Conservation (phyloP, 306 rosid species). For the Vachellia collinsii region DNA sequence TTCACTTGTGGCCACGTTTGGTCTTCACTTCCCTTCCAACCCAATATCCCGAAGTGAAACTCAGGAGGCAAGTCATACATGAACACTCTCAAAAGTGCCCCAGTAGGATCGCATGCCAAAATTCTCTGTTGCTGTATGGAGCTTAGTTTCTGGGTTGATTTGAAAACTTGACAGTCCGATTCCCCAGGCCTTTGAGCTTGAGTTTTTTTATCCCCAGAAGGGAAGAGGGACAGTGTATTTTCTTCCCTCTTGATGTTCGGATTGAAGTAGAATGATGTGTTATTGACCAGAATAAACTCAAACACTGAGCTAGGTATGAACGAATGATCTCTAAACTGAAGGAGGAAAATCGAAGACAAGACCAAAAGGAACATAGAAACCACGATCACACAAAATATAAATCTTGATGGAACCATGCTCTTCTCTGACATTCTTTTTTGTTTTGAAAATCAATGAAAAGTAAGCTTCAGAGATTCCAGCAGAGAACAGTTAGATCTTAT, state of each 20-base stretch:
- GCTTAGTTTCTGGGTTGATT: conserved; percentile 38
- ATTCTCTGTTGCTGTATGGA: conserved; percentile 37
- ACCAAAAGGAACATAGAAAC: conserved; percentile 76
- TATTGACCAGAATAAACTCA: conserved; percentile 69
- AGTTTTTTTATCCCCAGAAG: conserved; percentile 39
- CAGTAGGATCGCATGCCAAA: conserved; percentile 46
- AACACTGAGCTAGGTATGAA: conserved; percentile 76
- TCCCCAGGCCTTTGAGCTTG: conserved; percentile 39
- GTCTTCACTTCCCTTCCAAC: conserved; percentile 78
- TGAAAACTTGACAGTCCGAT: conserved; percentile 41
- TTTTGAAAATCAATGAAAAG: conserved; percentile 25
- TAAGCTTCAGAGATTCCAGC: conserved; percentile 22
- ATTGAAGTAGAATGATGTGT: conserved; percentile 60
- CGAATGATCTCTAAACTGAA: conserved; percentile 67
- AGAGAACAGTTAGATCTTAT: conserved; percentile 17
- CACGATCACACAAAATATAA: conserved; percentile 61
- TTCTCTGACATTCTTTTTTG: conserved; percentile 74
- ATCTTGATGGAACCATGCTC: conserved; percentile 64
- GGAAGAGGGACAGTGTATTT: conserved; percentile 25
- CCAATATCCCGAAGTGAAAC: conserved; percentile 87
- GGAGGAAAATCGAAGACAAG: conserved; percentile 72
- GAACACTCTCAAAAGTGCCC: conserved; percentile 67
- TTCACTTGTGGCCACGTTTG: conserved; percentile 78
- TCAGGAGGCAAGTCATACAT: conserved; percentile 94
- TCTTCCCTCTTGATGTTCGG: conserved; percentile 54